Evolutionary conservation across 345 rosid genomes (phyloP).

Genomic region (Sonneratia caseolaris): DNA sequence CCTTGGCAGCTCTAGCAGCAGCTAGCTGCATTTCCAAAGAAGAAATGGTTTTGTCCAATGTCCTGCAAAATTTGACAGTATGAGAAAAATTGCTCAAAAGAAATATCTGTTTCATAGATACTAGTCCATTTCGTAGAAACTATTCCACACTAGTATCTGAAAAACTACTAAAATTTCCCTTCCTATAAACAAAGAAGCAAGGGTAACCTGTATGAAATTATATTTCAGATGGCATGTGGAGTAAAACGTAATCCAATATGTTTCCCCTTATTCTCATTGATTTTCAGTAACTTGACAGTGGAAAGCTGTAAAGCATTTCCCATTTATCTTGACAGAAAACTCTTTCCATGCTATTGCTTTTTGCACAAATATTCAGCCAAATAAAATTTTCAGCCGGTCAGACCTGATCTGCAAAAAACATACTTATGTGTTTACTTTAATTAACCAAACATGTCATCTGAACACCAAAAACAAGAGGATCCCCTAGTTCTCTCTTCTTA

Average conservation of each 20-base stretch:
- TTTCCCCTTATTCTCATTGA: too few relatives aligned
- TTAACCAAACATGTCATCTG: neutral
- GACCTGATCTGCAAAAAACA: neutral
- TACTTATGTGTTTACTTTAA: neutral
- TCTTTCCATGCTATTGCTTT: neutral
- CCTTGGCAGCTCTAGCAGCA: conserved; percentile 62
- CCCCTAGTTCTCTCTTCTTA: neutral
- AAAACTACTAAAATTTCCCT: neutral
- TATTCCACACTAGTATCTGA: neutral
- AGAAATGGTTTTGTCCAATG: conserved; percentile 62
- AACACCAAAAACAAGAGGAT: neutral
- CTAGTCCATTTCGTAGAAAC: neutral
- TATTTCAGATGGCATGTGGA: neutral
- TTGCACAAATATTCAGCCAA: neutral
- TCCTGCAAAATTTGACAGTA: conserved; percentile 30
- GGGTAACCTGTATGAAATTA: neutral
- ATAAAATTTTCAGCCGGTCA: neutral
- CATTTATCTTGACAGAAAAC: neutral
- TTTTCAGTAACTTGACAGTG: too few relatives aligned
- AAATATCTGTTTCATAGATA: neutral
- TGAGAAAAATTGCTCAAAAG: neutral
- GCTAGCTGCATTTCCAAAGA: conserved; percentile 70
- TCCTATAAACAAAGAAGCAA: neutral
- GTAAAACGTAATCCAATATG: too few relatives aligned
- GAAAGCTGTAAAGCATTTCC: neutral